Percentiles rank a stretch among this genome's conserved stretches.
phyloP scores from a whole-genome alignment of 1,284 basidiomycete species.

The Butyriboletus regius region DNA sequence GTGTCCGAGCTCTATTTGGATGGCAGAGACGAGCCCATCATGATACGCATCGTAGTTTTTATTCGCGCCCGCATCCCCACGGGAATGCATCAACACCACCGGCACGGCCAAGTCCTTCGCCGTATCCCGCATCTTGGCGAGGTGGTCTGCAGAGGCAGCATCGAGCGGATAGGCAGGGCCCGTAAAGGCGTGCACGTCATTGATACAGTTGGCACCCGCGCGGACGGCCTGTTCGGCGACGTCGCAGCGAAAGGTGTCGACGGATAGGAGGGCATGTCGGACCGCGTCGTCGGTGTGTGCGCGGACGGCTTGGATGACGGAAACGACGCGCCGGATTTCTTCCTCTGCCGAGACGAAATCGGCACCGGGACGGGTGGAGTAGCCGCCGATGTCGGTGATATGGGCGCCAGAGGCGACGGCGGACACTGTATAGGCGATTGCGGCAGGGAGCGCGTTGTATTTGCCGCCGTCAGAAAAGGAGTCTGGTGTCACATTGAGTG shows the following conservation, averaged over 20 bases:
- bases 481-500: conserved; percentile 91
- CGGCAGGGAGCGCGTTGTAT: conserved; percentile 46
- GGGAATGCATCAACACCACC: conserved; percentile 89
- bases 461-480: conserved; percentile 88
- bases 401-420: conserved; percentile 55
- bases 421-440: conserved; percentile 43
- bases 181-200: conserved; percentile 83
- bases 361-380: conserved; percentile 81
- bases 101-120: conserved; percentile 60
- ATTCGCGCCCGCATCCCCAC: conserved; percentile 69
- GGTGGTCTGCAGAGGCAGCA: conserved; percentile 33
- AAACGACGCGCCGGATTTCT: conserved; percentile 70
- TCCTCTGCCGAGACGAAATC: conserved; percentile 63
- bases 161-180: conserved; percentile 52
- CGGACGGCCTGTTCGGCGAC: conserved; percentile 73
- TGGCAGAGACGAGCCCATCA: conserved; percentile 54
- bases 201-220: conserved; percentile 89
- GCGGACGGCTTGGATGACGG: conserved; percentile 53
- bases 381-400: conserved; percentile 90
- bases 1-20: conserved; percentile 66
- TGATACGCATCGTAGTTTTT: conserved; percentile 41
- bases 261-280: conserved; percentile 58
- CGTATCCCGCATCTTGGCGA: conserved; percentile 57
- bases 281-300: conserved; percentile 17
- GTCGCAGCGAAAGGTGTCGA: conserved; percentile 86